Evolutionary conservation across 345 rosid genomes (phyloP).

Genomic region (Acer campestre): DNA sequence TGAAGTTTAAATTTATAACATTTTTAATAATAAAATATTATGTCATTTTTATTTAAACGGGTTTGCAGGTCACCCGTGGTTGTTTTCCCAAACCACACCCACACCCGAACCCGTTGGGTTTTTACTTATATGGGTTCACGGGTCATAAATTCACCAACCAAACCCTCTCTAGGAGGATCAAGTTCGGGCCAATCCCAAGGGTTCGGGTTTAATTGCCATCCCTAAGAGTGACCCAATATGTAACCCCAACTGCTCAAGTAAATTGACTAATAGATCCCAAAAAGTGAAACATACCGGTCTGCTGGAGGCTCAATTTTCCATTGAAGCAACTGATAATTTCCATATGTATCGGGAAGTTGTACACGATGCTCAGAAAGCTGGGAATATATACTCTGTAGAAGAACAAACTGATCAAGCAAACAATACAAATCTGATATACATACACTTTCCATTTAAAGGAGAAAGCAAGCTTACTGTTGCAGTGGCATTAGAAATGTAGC

Average conservation of each 20-base stretch:
- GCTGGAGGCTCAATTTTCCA: slow-evolving; percentile 66
- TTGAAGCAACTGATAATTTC: slow-evolving; percentile 56
- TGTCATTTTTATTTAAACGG: too few species aligned
- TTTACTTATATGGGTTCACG: too few species aligned
- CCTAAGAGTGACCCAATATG: background rate
- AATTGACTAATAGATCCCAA: background rate
- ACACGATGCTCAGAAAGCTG: slow-evolving; percentile 63
- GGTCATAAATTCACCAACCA: too few species aligned
- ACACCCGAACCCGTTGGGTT: too few species aligned
- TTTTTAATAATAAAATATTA: too few species aligned
- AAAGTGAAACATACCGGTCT: slow-evolving; percentile 37
- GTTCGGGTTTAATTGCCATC: too few species aligned
- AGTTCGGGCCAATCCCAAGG: too few species aligned
- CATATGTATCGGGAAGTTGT: slow-evolving; percentile 65
- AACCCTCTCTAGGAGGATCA: too few species aligned
- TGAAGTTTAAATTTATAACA: too few species aligned
- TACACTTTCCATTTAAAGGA: background rate
- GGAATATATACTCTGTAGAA: slow-evolving; percentile 58
- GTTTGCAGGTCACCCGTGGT: too few species aligned
- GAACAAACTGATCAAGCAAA: slow-evolving; percentile 27
- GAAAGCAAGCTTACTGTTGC: slow-evolving; percentile 51
- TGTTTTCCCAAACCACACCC: too few species aligned
- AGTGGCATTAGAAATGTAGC: slow-evolving; percentile 56
- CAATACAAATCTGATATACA: background rate
- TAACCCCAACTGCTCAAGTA: background rate